A percentile compares a stretch with the other conserved stretches of the same genome.
These are phyloP conservation scores for Wickerhamiella sergipiensis DNA, from an alignment of 805 yeast genomes.

Conservation along the genomic window DNA sequence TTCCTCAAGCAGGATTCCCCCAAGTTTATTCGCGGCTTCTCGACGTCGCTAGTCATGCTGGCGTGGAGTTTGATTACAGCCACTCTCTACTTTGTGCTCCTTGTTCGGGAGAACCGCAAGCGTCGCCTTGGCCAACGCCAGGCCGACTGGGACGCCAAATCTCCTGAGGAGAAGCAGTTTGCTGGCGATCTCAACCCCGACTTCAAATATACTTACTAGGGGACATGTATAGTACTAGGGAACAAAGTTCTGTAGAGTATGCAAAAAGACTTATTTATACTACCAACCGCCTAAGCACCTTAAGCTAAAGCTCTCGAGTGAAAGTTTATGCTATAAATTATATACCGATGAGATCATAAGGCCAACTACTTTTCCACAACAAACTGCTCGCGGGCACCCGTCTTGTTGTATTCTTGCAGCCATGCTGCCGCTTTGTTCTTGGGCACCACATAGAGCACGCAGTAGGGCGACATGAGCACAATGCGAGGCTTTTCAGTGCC, in stretches of 20 bases:
- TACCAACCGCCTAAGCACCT: no score
- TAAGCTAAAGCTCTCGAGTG: no score
- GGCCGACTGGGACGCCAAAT: constrained; percentile 15
- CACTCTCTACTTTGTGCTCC: constrained; percentile 27
- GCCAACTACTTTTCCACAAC: neutral
- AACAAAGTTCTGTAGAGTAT: no score
- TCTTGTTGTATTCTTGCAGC: constrained; percentile 28
- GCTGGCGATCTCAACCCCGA: constrained; percentile 25
- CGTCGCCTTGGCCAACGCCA: constrained; percentile 17
- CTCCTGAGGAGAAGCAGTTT: constrained; percentile 13
- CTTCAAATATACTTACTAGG: constrained; percentile 22
- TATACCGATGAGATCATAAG: no score
- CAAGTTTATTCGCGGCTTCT: constrained; percentile 40
- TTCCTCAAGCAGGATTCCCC: constrained; percentile 47
- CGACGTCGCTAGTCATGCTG: constrained; percentile 35
- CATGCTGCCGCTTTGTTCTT: constrained; percentile 50
- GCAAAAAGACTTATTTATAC: no score
- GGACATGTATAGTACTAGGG: no score
- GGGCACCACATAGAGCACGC: constrained; percentile 69
- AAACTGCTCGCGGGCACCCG: neutral
- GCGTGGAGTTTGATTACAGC: neutral
- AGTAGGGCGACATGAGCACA: constrained; percentile 63
- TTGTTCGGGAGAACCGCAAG: constrained; percentile 20
- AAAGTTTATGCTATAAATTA: neutral
- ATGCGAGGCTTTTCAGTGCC: constrained; percentile 48